Conservation (phyloP, 805 yeast species). For the Candida takata region DNA sequence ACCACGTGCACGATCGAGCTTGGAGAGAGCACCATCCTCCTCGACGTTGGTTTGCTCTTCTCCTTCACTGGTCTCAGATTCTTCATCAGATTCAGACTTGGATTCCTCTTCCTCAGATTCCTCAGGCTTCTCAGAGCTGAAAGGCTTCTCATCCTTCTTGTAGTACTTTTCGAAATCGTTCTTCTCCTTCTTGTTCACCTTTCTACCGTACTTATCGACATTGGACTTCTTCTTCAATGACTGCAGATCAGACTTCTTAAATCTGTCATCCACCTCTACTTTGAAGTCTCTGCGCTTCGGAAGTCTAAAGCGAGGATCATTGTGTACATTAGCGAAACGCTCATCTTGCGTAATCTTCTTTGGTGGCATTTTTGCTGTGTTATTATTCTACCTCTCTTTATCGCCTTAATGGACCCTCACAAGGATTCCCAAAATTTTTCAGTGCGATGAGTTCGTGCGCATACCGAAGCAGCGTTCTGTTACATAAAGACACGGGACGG, state of each 20-base stretch:
- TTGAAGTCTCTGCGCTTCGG: conserved; percentile 65
- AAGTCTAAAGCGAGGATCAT: conserved; percentile 81
- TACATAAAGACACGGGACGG: too few species aligned
- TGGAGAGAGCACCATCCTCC: conserved; percentile 15
- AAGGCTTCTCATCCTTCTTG: conserved; percentile 10
- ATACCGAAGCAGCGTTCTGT: background rate
- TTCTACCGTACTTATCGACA: conserved; percentile 86
- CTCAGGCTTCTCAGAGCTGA: conserved; percentile 4
- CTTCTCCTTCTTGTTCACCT: conserved; percentile 38
- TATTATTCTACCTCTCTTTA: too few species aligned
- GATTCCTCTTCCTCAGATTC: conserved; percentile 5
- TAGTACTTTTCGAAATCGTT: conserved; percentile 24
- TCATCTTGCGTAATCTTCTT: conserved; percentile 47
- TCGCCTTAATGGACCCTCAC: too few species aligned
- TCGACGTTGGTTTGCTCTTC: too few species aligned
- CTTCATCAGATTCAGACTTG: conserved; percentile 21
- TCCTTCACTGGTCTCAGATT: conserved; percentile 22
- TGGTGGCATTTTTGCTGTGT: conserved; percentile 2
- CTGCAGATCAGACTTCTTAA: conserved; percentile 54
- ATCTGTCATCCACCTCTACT: conserved; percentile 80
- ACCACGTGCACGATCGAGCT: conserved; percentile 62
- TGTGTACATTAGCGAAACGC: conserved; percentile 71
- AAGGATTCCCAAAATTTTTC: background rate
- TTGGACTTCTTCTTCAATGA: conserved; percentile 51
- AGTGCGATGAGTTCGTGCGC: conserved; percentile 1